phyloP scores from a whole-genome alignment of 768 basidiomycete species.

The Amanita exitialis region DNA sequence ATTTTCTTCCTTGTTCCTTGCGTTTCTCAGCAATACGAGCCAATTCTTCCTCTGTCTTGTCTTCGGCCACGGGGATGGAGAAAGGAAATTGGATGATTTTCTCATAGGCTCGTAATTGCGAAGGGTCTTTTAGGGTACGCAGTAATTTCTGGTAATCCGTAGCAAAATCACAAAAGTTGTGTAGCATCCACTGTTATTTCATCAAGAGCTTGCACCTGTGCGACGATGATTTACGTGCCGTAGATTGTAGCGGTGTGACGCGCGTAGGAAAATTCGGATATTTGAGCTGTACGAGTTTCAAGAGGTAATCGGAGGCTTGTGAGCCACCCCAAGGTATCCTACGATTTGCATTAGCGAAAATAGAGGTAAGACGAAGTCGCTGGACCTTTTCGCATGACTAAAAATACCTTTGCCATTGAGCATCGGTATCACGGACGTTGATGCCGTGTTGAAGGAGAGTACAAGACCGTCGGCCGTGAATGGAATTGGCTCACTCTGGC shows the following conservation, averaged over 20 bases:
- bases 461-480: conserved; percentile 70
- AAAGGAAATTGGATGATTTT: conserved; percentile 88
- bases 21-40: conserved; percentile 67
- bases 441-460: conserved; percentile 86
- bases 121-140: conserved; percentile 57
- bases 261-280: conserved; percentile 89
- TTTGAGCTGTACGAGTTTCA: conserved; percentile 91
- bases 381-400: conserved; percentile 77
- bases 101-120: conserved; percentile 50
- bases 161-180: conserved; percentile 77
- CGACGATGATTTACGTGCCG: conserved; percentile 32
- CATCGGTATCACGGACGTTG: conserved; percentile 86
- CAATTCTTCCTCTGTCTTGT: conserved; percentile 90
- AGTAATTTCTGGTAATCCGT: conserved; percentile 65
- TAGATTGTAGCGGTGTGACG: conserved; percentile 67
- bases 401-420: conserved; percentile 74
- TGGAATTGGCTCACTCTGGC: conserved; percentile 18
- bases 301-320: conserved; percentile 84
- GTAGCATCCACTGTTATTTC: conserved; percentile 73
- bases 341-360: not conserved
- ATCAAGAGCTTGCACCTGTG: not conserved
- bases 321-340: conserved; percentile 94
- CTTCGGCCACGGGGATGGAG: conserved; percentile 48
- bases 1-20: conserved; percentile 75
- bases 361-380: not conserved